Evolutionary conservation across 148 eudicot genomes (phyloP).

Genomic region (Polygonum aviculare): DNA sequence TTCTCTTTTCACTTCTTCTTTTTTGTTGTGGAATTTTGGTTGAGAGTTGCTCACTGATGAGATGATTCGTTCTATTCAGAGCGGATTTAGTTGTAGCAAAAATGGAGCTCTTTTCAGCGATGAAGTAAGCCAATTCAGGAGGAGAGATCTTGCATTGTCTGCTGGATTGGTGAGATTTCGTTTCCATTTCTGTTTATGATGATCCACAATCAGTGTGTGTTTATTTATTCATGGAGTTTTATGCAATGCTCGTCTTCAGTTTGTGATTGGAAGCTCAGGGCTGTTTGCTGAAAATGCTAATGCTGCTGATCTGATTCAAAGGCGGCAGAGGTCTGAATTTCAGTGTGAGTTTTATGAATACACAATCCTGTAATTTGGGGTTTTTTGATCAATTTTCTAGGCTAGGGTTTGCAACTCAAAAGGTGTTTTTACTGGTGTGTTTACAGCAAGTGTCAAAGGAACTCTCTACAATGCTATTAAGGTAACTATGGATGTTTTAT

Average conservation of each 20-base stretch:
- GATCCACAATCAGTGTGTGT: background rate
- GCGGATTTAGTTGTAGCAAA: constrained; percentile 35
- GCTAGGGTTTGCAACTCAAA: constrained; percentile 14
- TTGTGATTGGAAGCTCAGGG: constrained; percentile 46
- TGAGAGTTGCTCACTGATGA: background rate
- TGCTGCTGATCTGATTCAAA: constrained; percentile 90
- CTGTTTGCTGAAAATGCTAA: constrained; percentile 49
- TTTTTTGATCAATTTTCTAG: background rate
- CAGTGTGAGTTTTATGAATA: constrained; percentile 39
- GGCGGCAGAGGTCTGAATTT: constrained; percentile 86
- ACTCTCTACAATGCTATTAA: constrained; percentile 58
- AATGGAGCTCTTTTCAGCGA: constrained; percentile 24
- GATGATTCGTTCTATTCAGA: constrained; percentile 20
- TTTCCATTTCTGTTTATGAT: background rate
- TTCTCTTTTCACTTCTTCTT: background rate
- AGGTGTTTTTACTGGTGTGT: background rate
- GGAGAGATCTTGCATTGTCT: constrained; percentile 60
- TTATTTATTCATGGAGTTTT: constrained; percentile 39
- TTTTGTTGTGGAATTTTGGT: background rate
- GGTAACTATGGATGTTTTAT: constrained; percentile 29
- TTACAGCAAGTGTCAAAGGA: constrained; percentile 61
- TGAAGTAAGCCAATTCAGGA: constrained; percentile 30
- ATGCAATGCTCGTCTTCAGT: constrained; percentile 42
- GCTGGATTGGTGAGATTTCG: constrained; percentile 42
- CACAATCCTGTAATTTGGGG: background rate